phyloP scores from a whole-genome alignment of 345 rosid genomes.

The Jatropha curcas region DNA sequence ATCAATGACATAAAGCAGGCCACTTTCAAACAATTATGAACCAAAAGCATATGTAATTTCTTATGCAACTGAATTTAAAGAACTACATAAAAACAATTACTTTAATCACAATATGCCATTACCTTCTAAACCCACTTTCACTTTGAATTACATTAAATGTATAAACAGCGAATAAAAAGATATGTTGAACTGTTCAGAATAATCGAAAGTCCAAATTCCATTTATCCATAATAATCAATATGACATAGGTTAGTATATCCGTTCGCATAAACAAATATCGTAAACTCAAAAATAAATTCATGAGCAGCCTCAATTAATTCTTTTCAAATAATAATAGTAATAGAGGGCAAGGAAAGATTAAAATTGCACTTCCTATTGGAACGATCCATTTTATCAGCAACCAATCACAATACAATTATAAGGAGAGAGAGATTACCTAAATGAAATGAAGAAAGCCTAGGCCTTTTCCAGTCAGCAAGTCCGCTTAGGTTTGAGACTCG shows the following conservation, averaged over 20 bases:
- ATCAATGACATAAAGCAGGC: background rate
- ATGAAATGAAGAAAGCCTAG: slow-evolving; percentile 36
- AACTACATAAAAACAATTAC: background rate
- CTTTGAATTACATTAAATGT: no score
- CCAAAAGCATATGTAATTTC: background rate
- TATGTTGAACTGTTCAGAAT: no score
- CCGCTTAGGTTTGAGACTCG: slow-evolving; percentile 31
- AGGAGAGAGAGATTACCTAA: slow-evolving; percentile 35
- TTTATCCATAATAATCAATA: no score
- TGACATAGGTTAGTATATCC: no score
- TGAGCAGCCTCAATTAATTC: background rate
- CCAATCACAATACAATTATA: background rate
- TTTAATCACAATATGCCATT: background rate
- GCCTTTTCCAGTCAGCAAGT: slow-evolving; percentile 36
- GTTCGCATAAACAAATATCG: background rate
- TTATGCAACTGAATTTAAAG: background rate
- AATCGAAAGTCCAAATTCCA: no score
- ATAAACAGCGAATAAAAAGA: background rate
- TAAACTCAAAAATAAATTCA: background rate
- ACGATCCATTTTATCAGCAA: background rate
- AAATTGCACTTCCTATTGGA: background rate
- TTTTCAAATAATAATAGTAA: background rate
- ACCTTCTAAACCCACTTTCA: background rate
- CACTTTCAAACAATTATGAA: background rate
- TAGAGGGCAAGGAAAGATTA: background rate